phyloP scores from a whole-genome alignment of 768 basidiomycete genomes.

The Obba rivulosa region DNA sequence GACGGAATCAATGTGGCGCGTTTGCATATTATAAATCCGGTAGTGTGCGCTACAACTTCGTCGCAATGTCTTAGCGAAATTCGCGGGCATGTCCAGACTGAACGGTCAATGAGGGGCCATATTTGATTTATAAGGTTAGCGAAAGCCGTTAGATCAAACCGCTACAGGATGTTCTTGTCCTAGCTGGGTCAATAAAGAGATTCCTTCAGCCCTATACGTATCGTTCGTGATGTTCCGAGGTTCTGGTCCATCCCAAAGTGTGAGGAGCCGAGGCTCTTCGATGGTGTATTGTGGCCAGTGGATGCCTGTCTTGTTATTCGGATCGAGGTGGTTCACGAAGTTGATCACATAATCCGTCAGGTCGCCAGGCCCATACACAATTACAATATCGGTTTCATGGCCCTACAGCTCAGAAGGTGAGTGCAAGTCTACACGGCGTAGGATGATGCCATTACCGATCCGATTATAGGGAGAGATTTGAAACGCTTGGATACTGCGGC shows the following conservation, averaged over 20 bases:
- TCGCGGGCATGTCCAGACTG: no score
- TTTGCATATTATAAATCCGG: no score
- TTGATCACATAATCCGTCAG: constrained; percentile 43
- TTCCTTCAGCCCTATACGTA: constrained; percentile 12
- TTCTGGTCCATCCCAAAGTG: constrained; percentile 11
- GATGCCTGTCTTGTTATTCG: constrained; percentile 26
- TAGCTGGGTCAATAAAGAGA: constrained; percentile 11
- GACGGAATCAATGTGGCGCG: no score
- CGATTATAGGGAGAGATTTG: constrained; percentile 4
- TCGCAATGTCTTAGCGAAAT: no score
- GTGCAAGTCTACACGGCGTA: no score
- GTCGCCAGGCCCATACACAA: constrained; percentile 38
- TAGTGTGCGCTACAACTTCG: no score
- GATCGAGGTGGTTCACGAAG: constrained; percentile 38
- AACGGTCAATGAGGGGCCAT: no score
- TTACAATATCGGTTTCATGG: constrained; percentile 39
- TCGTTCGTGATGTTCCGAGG: constrained; percentile 11
- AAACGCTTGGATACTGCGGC: constrained; percentile 8
- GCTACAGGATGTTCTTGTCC: constrained; percentile 11
- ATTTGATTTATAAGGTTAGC: no score
- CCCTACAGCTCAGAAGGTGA: constrained; percentile 21
- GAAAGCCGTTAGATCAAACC: no score
- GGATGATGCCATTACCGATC: constrained; percentile 1
- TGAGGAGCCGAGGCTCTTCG: constrained; percentile 8
- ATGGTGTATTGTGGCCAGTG: constrained; percentile 15